Base-by-base conservation (phyloP, 306 rosid genomes). In the Quercus engelmannii region DNA sequence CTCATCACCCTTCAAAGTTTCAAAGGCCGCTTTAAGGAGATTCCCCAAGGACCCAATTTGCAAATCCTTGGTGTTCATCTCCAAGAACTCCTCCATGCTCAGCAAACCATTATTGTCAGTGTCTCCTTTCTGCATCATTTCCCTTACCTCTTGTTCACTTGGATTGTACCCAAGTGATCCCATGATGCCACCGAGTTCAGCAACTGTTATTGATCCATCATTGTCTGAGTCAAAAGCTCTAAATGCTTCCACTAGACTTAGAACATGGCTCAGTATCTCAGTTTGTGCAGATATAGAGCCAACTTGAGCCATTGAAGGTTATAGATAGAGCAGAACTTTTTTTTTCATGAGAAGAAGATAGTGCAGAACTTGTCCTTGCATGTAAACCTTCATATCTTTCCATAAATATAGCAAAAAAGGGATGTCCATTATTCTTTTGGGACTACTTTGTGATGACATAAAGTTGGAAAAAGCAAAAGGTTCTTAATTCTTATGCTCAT, bases 41-140 rank as follows among this genome's bases (percentile, higher is more conserved):
- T 65, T 74, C 0, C 71, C 90, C 0, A 87, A 74, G 58, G 77
- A 89, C 19, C 87, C 93, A 14, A 85, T 68, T 12, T 91, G 87
- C 84, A 90, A 25, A 19, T 84, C 81, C 89, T 80, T 88, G 0
- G 94, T 86, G 81, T 86, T 88, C 88, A 88, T 55, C 75, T 80
- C 90, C 58, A 88, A 41, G 26, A 85, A 88, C 81, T 88, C 89
- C 13, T 80, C 80, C 4, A 83, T 74, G 83, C 88, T 83, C 80
- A 88, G 46, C 56, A 88, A 38, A n/a, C 91, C 96, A 1, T 93
- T 96, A 10, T 38, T 87, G 94, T 91, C 73, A 5, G 74, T 80
- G 85, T 91, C 98, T 6, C 93, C 92, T 74, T 80, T 57, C 71
- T 84, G 80, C 92, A 93, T 86, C 98, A 91, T 91, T 17, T 78